A percentile compares a stretch with the other conserved stretches of the same genome.
Evolutionary conservation across 768 basidiomycete species (phyloP).

Genomic region (Peribolospora kevripleyi): DNA sequence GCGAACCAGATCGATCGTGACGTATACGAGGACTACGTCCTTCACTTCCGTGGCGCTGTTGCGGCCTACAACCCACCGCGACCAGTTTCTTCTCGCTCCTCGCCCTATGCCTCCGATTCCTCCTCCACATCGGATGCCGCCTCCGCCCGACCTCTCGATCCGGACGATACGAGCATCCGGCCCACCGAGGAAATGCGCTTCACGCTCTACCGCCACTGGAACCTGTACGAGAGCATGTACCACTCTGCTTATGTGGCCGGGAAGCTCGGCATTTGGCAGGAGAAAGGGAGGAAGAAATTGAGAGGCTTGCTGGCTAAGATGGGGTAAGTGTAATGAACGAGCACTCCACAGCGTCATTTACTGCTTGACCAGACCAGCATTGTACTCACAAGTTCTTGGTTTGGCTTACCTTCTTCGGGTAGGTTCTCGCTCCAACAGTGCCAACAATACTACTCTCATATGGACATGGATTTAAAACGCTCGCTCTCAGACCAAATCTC

Average conservation of each 20-base stretch:
- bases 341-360: background rate
- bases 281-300: slow-evolving; percentile 64
- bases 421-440: slow-evolving; percentile 88
- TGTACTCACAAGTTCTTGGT: background rate
- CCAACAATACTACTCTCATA: slow-evolving; percentile 77
- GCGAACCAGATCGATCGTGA: slow-evolving; percentile 67
- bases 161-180: slow-evolving; percentile 64
- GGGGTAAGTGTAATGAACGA: slow-evolving; percentile 41
- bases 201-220: slow-evolving; percentile 92
- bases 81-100: slow-evolving; percentile 13
- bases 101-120: slow-evolving; percentile 10
- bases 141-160: slow-evolving; percentile 17
- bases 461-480: slow-evolving; percentile 85
- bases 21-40: slow-evolving; percentile 49
- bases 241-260: slow-evolving; percentile 91
- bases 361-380: background rate
- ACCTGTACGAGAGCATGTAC: slow-evolving; percentile 88
- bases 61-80: slow-evolving; percentile 23
- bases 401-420: background rate
- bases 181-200: slow-evolving; percentile 76
- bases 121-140: slow-evolving; percentile 10
- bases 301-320: slow-evolving; percentile 90
- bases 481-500: slow-evolving; percentile 56
- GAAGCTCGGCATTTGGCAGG: slow-evolving; percentile 89
- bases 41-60: slow-evolving; percentile 2